These are phyloP conservation scores for Paspalum notatum DNA, from an alignment of 176 grass and related monocot genomes.

Conservation along the genomic window DNA sequence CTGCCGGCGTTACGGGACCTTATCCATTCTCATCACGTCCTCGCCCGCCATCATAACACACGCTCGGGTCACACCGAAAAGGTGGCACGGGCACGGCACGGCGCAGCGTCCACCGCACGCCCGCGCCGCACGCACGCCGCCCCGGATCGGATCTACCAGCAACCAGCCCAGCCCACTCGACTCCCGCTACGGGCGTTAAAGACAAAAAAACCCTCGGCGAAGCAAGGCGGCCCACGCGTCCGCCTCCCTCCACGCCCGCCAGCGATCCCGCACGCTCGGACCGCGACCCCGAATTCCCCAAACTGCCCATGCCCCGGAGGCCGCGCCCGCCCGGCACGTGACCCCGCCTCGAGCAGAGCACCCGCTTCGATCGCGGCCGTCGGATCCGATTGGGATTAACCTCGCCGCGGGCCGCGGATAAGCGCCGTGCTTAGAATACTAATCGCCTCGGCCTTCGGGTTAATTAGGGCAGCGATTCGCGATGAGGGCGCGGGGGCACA, in stretches of 20 bases:
- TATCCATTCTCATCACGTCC: conserved; percentile 10
- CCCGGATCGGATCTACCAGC: conserved; percentile 55
- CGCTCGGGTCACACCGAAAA: conserved; percentile 19
- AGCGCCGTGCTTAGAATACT: conserved; percentile 36
- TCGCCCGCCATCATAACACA: conserved; percentile 41
- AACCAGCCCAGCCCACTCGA: no score
- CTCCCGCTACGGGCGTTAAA: conserved; percentile 49
- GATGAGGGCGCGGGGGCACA: conserved; percentile 51
- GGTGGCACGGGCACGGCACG: conserved; percentile 13
- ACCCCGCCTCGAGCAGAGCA: conserved; percentile 66
- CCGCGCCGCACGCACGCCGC: not conserved
- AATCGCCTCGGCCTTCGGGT: conserved; percentile 16
- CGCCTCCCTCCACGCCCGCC: conserved; percentile 15
- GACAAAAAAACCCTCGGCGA: conserved; percentile 70
- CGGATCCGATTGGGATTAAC: conserved; percentile 42
- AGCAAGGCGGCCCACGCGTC: conserved; percentile 52
- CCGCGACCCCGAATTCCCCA: conserved; percentile 39
- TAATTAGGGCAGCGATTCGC: conserved; percentile 44
- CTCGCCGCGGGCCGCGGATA: conserved; percentile 34
- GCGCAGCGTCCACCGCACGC: conserved; percentile 40
- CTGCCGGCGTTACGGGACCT: conserved; percentile 22
- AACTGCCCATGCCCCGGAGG: not conserved
- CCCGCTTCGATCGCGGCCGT: conserved; percentile 33
- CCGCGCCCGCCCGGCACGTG: conserved; percentile 47
- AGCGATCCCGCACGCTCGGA: conserved; percentile 54